These are phyloP conservation scores for Conringia planisiliqua DNA, from an alignment of 345 rosid genomes.

Conservation along the genomic window DNA sequence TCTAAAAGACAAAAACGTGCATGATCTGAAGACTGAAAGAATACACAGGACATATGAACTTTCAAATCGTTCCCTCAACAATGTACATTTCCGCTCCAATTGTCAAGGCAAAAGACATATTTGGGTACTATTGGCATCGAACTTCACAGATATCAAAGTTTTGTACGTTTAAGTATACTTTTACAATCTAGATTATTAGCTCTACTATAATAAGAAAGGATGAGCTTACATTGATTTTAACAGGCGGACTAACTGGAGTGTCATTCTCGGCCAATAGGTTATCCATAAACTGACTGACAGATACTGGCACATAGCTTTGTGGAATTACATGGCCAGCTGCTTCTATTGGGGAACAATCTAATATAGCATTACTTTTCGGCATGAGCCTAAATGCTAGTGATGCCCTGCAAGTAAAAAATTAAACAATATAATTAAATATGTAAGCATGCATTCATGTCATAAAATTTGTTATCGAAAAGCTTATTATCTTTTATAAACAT, in stretches of 20 bases:
- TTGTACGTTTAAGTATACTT: background rate
- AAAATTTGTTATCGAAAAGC: slow-evolving; percentile 7
- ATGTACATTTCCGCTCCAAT: background rate
- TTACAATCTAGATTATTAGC: background rate
- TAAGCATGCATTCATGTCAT: slow-evolving; percentile 1
- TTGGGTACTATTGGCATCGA: background rate
- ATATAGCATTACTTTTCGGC: slow-evolving; percentile 92
- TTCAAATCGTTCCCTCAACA: background rate
- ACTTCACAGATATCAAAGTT: slow-evolving; percentile 6
- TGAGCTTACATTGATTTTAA: slow-evolving; percentile 60
- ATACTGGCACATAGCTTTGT: slow-evolving; percentile 84
- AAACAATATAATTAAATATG: background rate
- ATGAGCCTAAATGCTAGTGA: slow-evolving; percentile 87
- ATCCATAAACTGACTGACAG: slow-evolving; percentile 98
- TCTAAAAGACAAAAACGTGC: background rate
- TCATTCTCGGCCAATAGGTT: slow-evolving; percentile 97
- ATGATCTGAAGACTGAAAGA: background rate
- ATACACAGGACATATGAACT: background rate
- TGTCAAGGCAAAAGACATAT: background rate
- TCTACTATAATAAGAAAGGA: slow-evolving; percentile 5
- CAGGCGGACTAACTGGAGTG: slow-evolving; percentile 50
- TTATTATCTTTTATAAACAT: slow-evolving; percentile 5
- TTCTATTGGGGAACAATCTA: slow-evolving; percentile 92
- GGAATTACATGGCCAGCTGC: slow-evolving; percentile 98
- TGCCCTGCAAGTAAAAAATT: slow-evolving; percentile 45